phyloP scores from a whole-genome alignment of 768 basidiomycete species.

The Lactifluus piperatus region DNA sequence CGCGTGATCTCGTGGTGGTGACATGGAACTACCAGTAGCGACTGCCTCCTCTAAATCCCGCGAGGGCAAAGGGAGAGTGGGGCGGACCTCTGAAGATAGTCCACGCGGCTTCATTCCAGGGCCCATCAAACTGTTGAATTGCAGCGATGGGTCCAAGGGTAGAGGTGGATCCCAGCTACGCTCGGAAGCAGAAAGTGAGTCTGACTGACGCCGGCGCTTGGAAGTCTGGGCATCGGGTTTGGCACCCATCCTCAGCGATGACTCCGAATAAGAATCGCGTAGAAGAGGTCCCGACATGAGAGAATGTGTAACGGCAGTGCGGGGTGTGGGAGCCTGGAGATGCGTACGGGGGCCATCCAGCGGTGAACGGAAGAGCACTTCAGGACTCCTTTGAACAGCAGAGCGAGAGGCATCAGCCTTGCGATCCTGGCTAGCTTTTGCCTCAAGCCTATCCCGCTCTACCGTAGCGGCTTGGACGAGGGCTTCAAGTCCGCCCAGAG shows the following conservation, averaged over 20 bases:
- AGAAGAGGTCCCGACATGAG: conserved; percentile 7
- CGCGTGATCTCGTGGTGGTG: conserved; percentile 1
- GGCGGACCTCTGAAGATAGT: conserved; percentile 6
- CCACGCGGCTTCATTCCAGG: conserved; percentile 13
- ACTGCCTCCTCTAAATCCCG: not conserved
- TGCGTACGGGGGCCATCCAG: conserved; percentile 2
- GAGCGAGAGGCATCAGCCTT: conserved; percentile 2
- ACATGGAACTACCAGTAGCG: not conserved
- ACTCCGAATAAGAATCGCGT: conserved; percentile 14
- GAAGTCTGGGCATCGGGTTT: not conserved
- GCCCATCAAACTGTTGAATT: conserved; percentile 5
- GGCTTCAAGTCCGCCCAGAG: conserved; percentile 43
- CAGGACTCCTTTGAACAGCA: conserved; percentile 2
- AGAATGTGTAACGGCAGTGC: conserved; percentile 1
- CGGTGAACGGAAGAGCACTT: not conserved
- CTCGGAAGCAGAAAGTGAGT: conserved; percentile 1
- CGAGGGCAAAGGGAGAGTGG: not conserved
- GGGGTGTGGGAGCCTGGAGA: conserved; percentile 6
- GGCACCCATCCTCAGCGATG: conserved; percentile 8
- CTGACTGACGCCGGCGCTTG: conserved; percentile 13
- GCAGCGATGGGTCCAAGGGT: conserved; percentile 5
- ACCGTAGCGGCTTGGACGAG: conserved; percentile 65
- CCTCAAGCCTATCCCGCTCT: conserved; percentile 47
- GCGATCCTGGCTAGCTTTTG: conserved; percentile 15
- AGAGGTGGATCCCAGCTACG: conserved; percentile 8